Evolutionary conservation across 768 basidiomycete species (phyloP), one percentile per base, ranked within the genome.

Genomic region (Leccinum barrowsii): DNA sequence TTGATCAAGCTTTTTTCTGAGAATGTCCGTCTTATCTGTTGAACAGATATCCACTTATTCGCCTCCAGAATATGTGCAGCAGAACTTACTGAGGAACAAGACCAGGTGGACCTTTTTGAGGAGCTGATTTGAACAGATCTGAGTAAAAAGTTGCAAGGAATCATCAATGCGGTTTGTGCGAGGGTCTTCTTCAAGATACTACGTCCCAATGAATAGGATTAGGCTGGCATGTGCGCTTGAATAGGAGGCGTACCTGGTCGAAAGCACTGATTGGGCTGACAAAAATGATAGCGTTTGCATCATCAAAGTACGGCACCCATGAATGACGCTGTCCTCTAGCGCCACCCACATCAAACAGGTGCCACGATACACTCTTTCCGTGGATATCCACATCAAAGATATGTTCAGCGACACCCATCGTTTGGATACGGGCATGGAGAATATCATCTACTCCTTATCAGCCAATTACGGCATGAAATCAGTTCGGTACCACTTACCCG

Each of bases 151-250:
- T 73, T 91, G 91, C n/a, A 94, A 74, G 1, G 91, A 92, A 69
- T 94, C 92, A 61, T 93, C 90, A 32, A 94, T 90, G 51, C 92
- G 78, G 64, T 94, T 94, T 42, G 87, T 88, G 57, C 87, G 81
- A 28, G 88, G 87, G 67, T 94, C 92, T 76, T 94, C 92, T 68
- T 92, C 89, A 22, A 94, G 78, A 70, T 92, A 92, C 90, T 93
- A 64, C 21, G 19, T 50, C 32, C 50, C 53, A 12, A 24, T 51
- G 15, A 11, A 53, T 35, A 6, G 22, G 19, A 21, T 58, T 21
- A 50, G 60, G 37, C 7, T 22, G 49, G 59, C 13, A 37, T 35
- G 17, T 12, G 30, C 37, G 0, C n/a, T 7, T 44, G 8, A 22
- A 48, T 22, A 30, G 28, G 13, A 58, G 62, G 51, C 58, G 51